Evolutionary conservation across 1,284 basidiomycete genomes (phyloP), one percentile per base, ranked within the genome.

Genomic region (Malassezia equina): DNA sequence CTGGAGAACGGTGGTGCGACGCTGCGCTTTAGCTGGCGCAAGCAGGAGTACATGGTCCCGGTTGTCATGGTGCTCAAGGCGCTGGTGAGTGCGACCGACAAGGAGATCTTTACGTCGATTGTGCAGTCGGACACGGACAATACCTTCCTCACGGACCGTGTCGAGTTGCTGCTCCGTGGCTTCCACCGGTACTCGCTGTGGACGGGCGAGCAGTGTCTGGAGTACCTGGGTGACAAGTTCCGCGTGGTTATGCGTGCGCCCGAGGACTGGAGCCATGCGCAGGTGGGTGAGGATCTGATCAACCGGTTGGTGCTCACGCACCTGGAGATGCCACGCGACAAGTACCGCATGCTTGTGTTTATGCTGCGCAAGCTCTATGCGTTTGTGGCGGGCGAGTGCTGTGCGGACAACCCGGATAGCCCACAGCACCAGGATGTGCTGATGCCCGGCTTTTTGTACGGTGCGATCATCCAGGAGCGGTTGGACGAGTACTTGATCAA

Each of bases 361-460:
- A 98, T 98, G 94, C 80, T 98, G 39, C 86, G 90, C 65, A 99
- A 98, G 78, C 80, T 99, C 21, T 98, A 91, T 72, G 82, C 89
- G 6, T 79, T 91, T 44, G 90, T 98, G 12, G 93, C 89, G 15
- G 86, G 86, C 51, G 84, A 87, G 48, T 93, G 88, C 67, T 88
- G 87, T 69, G 81, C 86, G 51, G 94, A 99, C 78, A 98, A 98
- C 72, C 91, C 94, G 12, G 94, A 99, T 80, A 98, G 93, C 15
- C 90, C 91, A 51, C 93, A 98, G 75, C 89, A 96, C 73, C 94
- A 99, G 76, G 94, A 99, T 74, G 90, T 95, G 42, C 82, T 99
- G 13, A 83, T 98, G 34, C 93, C 94, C 1, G 94, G 94, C 29
- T 84, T 81, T 64, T 77, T 99, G 25, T 96, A 95, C 75, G 86